phyloP scores from a whole-genome alignment of 1,139 yeast genomes.

The Candida mesenterica region DNA sequence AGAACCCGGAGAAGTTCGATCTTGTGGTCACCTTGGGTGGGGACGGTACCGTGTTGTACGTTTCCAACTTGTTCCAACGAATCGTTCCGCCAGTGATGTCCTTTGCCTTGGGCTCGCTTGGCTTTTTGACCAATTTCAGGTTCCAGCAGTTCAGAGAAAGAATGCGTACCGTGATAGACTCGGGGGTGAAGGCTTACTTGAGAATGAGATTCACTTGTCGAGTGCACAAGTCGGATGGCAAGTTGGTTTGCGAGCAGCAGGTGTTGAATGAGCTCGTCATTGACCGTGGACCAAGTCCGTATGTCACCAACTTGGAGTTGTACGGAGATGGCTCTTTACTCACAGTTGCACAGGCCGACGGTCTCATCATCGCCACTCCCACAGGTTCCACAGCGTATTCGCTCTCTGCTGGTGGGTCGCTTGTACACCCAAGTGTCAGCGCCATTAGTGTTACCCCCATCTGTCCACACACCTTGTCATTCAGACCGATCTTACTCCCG shows the following conservation, averaged over 20 bases:
- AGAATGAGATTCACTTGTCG: conserved; percentile 81
- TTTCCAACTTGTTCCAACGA: conserved; percentile 72
- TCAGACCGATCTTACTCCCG: conserved; percentile 82
- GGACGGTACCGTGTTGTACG: conserved; percentile 85
- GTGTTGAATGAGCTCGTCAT: conserved; percentile 81
- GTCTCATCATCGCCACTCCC: conserved; percentile 83
- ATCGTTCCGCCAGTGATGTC: conserved; percentile 88
- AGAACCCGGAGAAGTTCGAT: conserved; percentile 64
- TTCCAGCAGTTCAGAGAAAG: conserved; percentile 65
- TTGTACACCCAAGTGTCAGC: conserved; percentile 86
- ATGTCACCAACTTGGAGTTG: conserved; percentile 76
- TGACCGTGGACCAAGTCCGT: conserved; percentile 88
- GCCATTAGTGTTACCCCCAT: conserved; percentile 90
- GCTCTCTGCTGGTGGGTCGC: conserved; percentile 84
- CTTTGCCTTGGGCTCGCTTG: conserved; percentile 77
- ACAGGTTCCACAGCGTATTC: conserved; percentile 94
- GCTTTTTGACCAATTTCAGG: conserved; percentile 75
- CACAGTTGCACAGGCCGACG: conserved; percentile 90
- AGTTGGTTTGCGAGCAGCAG: conserved; percentile 67
- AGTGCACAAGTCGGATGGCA: conserved; percentile 56
- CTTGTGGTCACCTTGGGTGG: conserved; percentile 82
- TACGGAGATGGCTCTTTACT: conserved; percentile 78
- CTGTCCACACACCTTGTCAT: conserved; percentile 87
- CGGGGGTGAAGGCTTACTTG: conserved; percentile 74
- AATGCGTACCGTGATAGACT: conserved; percentile 54